phyloP scores from a whole-genome alignment of 2,329 filamentous ascomycete genomes.

The Penicillium paneum region DNA sequence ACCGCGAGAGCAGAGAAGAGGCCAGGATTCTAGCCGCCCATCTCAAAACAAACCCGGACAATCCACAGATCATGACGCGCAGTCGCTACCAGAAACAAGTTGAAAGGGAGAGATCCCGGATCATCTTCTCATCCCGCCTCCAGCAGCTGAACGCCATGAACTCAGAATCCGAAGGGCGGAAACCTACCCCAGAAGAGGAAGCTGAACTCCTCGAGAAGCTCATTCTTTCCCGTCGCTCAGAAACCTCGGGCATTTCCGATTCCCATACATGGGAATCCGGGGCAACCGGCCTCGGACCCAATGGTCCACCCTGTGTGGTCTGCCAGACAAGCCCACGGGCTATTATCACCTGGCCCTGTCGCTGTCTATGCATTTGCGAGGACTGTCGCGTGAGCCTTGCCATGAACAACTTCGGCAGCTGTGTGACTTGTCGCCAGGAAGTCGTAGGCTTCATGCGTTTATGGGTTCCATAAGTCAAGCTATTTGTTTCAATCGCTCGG shows the following conservation, averaged over 20 bases:
- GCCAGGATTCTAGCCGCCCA: slow-evolving; percentile 78
- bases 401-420: slow-evolving; percentile 96
- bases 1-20: slow-evolving; percentile 73
- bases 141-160: slow-evolving; percentile 24
- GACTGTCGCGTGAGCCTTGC: slow-evolving; percentile 90
- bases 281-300: slow-evolving; percentile 69
- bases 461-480: slow-evolving; percentile 66
- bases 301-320: slow-evolving; percentile 83
- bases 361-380: slow-evolving; percentile 90
- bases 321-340: slow-evolving; percentile 84
- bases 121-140: slow-evolving; percentile 56
- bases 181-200: slow-evolving; percentile 52
- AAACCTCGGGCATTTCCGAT: slow-evolving; percentile 19
- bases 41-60: slow-evolving; percentile 55
- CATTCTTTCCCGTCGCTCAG: slow-evolving; percentile 53
- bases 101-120: slow-evolving; percentile 65
- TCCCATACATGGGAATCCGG: slow-evolving; percentile 62
- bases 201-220: slow-evolving; percentile 57
- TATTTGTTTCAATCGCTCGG: not conserved
- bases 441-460: slow-evolving; percentile 87
- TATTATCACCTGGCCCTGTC: slow-evolving; percentile 93
- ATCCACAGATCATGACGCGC: slow-evolving; percentile 70
- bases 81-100: slow-evolving; percentile 68
- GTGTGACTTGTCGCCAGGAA: slow-evolving; percentile 86
- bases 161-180: slow-evolving; percentile 22